Base-by-base conservation (phyloP, 176 grass and related monocot genomes). In the Ensete ventricosum region DNA sequence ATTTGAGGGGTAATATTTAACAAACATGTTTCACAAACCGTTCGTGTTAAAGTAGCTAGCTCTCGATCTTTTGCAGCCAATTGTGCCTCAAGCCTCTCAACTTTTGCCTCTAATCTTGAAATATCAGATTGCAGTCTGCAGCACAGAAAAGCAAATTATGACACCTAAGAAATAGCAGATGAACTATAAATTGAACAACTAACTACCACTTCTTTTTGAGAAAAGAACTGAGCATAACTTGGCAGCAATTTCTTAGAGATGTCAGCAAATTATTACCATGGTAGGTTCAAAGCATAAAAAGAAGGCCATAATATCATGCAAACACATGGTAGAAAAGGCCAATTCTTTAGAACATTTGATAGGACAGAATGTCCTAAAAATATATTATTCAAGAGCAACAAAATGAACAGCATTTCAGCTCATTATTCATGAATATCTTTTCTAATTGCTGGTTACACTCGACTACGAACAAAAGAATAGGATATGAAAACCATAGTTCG, bases 31-130 rank as follows among this genome's bases (percentile, higher is more conserved):
- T 63, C 78, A 27, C 80, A 29, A 75, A 94, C 90, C 9, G 84
- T 99, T 83, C 91, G 79, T 50, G 90, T 89, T 78, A 99, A 84
- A 49, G 86, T 94, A 10, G 96, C 96, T 11, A 99, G 88, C 79
- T 99, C 96, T 63, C 96, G 81, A 87, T 99, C 96, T 88, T 99
- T 99, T 17, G 86, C 76, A 71, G 86, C 84, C 84, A 95, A 86
- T 55, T 99, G 96, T 14, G 91, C 96, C 76, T 99, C 96, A 86
- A 94, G 89, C 67, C 96, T 94, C 88, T 99, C 96, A 52, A 99
- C 85, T 76, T 99, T 99, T 57, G 96, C 88, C 88, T 99, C 96
- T 66, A 99, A 72, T 73, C 96, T 87, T 25, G 86, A 95, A 63
- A 91, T 94, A 75, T 97, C 93, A 62, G 90, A 93, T 76, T 93